A percentile compares a stretch with the other conserved stretches of the same genome.
Evolutionary conservation across 1,284 basidiomycete genomes (phyloP).

Genomic region (Ustilago lituana): DNA sequence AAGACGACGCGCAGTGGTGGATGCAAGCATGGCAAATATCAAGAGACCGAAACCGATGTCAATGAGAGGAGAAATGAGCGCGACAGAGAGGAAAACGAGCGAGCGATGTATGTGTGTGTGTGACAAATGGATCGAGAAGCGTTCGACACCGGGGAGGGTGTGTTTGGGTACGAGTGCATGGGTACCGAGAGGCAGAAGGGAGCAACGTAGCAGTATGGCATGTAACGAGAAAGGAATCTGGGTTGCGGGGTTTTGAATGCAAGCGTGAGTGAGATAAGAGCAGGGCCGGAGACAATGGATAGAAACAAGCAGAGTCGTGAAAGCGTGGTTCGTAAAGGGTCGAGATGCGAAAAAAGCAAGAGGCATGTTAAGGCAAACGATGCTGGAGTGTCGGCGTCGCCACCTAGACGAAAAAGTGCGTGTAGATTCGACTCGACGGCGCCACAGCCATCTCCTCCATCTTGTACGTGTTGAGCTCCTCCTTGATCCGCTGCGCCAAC

Average conservation of each 20-base stretch:
- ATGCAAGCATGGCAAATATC: slow-evolving; percentile 17
- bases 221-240: too few relatives aligned
- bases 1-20: too few relatives aligned
- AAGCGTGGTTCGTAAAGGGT: too few relatives aligned
- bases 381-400: background rate
- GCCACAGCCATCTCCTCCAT: slow-evolving; percentile 99
- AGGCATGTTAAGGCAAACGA: too few relatives aligned
- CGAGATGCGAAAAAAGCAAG: background rate
- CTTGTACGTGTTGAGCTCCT: slow-evolving; percentile 83
- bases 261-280: slow-evolving; percentile 1
- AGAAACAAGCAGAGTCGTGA: slow-evolving; percentile 4
- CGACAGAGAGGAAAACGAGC: background rate
- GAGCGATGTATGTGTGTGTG: background rate
- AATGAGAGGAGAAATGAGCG: background rate
- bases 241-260: too few relatives aligned
- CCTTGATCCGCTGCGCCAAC: slow-evolving; percentile 93
- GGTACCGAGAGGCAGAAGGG: slow-evolving; percentile 1
- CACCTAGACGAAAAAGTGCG: slow-evolving; percentile 61
- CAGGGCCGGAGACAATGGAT: background rate
- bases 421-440: slow-evolving; percentile 63
- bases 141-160: too few relatives aligned
- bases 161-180: too few relatives aligned
- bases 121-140: background rate
- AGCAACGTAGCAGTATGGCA: too few relatives aligned
- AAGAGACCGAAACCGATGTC: slow-evolving; percentile 3